Conservation (phyloP, 345 rosid species). For the Dipteronia sinensis region DNA sequence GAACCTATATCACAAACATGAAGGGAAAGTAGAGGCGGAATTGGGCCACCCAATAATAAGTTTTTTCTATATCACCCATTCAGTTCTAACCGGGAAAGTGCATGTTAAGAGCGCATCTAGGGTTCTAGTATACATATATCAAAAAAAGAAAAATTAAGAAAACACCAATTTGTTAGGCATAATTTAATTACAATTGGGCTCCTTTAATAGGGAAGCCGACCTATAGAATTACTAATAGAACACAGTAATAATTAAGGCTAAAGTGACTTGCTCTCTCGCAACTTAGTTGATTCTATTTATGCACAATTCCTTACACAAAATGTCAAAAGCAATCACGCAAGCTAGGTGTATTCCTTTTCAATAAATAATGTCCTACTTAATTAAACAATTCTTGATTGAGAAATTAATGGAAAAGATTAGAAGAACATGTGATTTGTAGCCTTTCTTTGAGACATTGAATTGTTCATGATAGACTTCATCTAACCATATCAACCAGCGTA, state of each 20-base stretch:
- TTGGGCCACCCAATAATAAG: too few species aligned
- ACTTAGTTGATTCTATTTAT: constrained; percentile 18
- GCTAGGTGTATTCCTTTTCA: constrained; percentile 8
- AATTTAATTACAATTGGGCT: neutral
- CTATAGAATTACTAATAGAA: neutral
- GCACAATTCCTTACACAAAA: constrained; percentile 3
- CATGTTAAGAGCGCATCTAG: too few species aligned
- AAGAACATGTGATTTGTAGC: constrained; percentile 20
- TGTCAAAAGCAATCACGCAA: constrained; percentile 14
- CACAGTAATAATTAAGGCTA: constrained; percentile 15
- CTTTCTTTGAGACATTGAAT: constrained; percentile 20
- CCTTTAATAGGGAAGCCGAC: neutral
- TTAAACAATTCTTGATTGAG: neutral
- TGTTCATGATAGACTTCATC: constrained; percentile 16
- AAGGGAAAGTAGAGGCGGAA: too few species aligned
- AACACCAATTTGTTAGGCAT: neutral
- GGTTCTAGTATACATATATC: neutral
- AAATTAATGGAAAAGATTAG: constrained; percentile 12
- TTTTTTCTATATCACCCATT: too few species aligned
- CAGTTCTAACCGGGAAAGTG: too few species aligned
- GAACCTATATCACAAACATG: too few species aligned
- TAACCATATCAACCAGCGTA: neutral
- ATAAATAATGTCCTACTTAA: neutral
- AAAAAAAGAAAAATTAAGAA: neutral
- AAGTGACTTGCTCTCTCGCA: constrained; percentile 3